These are phyloP conservation scores for Verbena officinalis DNA, from an alignment of 257 asterid genomes.

Conservation along the genomic window DNA sequence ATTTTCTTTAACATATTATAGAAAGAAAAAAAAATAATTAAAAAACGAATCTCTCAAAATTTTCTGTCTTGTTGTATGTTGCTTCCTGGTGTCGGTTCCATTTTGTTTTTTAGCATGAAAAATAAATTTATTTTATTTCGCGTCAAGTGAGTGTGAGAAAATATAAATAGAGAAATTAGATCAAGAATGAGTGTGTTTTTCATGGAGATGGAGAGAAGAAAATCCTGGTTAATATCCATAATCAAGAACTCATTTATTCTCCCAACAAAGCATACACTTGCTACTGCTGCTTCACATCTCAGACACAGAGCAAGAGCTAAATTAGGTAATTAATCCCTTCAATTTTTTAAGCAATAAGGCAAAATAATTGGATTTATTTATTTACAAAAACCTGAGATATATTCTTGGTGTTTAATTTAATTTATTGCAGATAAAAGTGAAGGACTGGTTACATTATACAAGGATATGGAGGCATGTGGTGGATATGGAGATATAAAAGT, in stretches of 20 bases:
- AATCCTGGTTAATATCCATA: constrained; percentile 40
- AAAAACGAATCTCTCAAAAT: constrained; percentile 7
- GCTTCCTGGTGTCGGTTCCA: constrained; percentile 38
- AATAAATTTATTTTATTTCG: constrained; percentile 17
- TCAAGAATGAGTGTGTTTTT: constrained; percentile 10
- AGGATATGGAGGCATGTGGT: constrained; percentile 69
- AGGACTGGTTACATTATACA: constrained; percentile 48
- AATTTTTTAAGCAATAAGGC: neutral
- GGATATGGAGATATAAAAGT: constrained; percentile 66
- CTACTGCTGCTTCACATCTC: constrained; percentile 39
- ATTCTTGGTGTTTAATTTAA: too few species aligned
- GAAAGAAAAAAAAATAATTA: neutral
- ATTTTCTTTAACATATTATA: neutral
- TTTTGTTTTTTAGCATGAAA: constrained; percentile 25
- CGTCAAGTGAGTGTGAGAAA: constrained; percentile 12
- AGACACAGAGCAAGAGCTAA: constrained; percentile 47
- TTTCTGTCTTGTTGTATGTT: constrained; percentile 34
- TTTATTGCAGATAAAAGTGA: constrained; percentile 41
- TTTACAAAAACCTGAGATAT: too few species aligned
- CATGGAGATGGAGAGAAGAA: constrained; percentile 48
- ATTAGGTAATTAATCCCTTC: neutral
- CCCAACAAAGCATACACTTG: constrained; percentile 34
- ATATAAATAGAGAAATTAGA: constrained; percentile 32
- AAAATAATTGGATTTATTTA: too few species aligned
- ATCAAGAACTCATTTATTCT: constrained; percentile 49